Base-by-base conservation (phyloP, 2,329 filamentous ascomycete species). In the Macrophomina pseudophaseolina region DNA sequence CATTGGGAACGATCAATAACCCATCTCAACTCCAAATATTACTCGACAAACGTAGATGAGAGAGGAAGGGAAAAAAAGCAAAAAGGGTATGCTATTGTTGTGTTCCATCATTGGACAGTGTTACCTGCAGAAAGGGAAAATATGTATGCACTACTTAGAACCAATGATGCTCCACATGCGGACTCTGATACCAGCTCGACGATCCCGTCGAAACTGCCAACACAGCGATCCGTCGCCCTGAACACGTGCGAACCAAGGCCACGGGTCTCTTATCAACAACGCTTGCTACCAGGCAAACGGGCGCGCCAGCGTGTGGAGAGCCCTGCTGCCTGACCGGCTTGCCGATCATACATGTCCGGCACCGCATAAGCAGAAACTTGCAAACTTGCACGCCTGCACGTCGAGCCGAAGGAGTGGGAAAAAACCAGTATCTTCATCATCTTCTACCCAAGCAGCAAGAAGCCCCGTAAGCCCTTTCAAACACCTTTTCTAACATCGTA, bases 171-270 rank as follows among this genome's bases (percentile, higher is more conserved):
- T 3, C 11, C 28, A 28, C 16, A n/a, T 6, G 23, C 18, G 28
- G 30, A 30, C 28, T 33, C 40, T 28, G 58, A 51, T 32, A 48
- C 56, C 38, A 11, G 16, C 48, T 60, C 30, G 42, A 35, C 14
- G n/a, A 28, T 16, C 56, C 40, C 11, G 44, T 18, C 56, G 28
- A 23, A 5, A 38, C 35, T 49, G 18, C 58, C 18, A 54, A 23
- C 32, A 16, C 33, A 33, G 42, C 32, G 12, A 62, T 51, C 49
- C 44, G 58, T 49, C 18, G 58, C 58, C 58, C 32, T 62, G 44
- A 28, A 49, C 5, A n/a, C 7, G 32, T 62, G 33, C 12, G 32
- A 14, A 32, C 44, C n/a, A 23, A 38, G 18, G n/a, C 14, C 52
- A 4, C 28, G 32, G 33, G 23, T 23, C 23, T 23, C 52, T 40